Percentiles rank a stretch among this genome's conserved stretches.
Conservation (phyloP, 345 rosid species). For the Eucalyptus virginea region DNA sequence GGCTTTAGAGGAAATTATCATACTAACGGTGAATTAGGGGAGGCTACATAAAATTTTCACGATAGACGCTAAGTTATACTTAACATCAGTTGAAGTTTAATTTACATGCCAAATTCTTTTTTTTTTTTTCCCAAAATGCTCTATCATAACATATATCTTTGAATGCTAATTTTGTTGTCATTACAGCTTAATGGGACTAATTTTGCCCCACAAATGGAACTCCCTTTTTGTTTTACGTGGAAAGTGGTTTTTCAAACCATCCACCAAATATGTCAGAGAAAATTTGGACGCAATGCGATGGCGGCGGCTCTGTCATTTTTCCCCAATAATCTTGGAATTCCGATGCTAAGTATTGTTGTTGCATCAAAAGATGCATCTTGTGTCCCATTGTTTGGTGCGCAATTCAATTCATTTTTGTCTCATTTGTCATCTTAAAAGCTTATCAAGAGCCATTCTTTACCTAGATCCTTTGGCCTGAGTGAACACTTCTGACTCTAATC, state of each 20-base stretch:
- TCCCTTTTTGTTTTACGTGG: background rate
- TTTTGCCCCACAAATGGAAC: background rate
- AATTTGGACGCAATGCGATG: background rate
- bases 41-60: background rate
- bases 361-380: no score
- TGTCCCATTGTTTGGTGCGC: accelerated
- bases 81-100: background rate
- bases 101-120: background rate
- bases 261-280: background rate
- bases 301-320: background rate
- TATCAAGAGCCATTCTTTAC: accelerated
- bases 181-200: background rate
- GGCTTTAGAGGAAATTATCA: background rate
- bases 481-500: accelerated
- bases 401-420: accelerated
- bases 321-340: background rate
- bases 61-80: background rate
- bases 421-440: accelerated
- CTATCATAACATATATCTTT: background rate
- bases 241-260: background rate
- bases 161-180: background rate
- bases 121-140: background rate
- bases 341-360: accelerated
- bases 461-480: accelerated
- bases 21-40: background rate